Conservation (phyloP, 495 filamentous ascomycete genomes). For the Talaromyces trachyspermus region DNA sequence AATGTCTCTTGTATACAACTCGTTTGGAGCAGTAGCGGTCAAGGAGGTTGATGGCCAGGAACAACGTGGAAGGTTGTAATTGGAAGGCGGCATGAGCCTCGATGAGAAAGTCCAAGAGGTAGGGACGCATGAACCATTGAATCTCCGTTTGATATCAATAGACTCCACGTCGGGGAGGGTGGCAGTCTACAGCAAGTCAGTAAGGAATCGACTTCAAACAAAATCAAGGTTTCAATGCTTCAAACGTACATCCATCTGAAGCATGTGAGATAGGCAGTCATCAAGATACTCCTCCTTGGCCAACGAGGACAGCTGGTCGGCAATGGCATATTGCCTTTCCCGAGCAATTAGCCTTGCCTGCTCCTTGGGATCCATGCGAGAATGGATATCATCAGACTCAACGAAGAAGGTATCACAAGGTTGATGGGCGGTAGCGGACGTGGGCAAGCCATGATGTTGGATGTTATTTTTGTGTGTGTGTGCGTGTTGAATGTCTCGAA, state of each 20-base stretch:
- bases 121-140: constrained; percentile 99
- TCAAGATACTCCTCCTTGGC: constrained; percentile 85
- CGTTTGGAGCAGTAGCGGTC: constrained; percentile 96
- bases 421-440: constrained; percentile 45
- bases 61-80: constrained; percentile 87
- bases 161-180: constrained; percentile 93
- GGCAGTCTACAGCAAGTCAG: constrained; percentile 53
- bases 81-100: constrained; percentile 95
- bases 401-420: constrained; percentile 80
- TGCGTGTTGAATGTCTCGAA: constrained; percentile 15
- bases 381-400: constrained; percentile 61
- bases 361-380: constrained; percentile 46
- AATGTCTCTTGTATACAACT: constrained; percentile 99
- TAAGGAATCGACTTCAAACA: neutral
- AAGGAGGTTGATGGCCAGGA: constrained; percentile 92
- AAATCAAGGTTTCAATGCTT: neutral
- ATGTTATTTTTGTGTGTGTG: constrained; percentile 3
- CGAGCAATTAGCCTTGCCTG: constrained; percentile 65
- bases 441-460: constrained; percentile 67
- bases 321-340: constrained; percentile 74
- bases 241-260: constrained; percentile 81
- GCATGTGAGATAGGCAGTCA: constrained; percentile 87
- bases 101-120: constrained; percentile 95
- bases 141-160: constrained; percentile 99
- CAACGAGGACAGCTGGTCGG: constrained; percentile 74